These are phyloP conservation scores for Syncephalastrum racemosum DNA, from an alignment of 371 early-diverging fungal genomes.

Conservation along the genomic window DNA sequence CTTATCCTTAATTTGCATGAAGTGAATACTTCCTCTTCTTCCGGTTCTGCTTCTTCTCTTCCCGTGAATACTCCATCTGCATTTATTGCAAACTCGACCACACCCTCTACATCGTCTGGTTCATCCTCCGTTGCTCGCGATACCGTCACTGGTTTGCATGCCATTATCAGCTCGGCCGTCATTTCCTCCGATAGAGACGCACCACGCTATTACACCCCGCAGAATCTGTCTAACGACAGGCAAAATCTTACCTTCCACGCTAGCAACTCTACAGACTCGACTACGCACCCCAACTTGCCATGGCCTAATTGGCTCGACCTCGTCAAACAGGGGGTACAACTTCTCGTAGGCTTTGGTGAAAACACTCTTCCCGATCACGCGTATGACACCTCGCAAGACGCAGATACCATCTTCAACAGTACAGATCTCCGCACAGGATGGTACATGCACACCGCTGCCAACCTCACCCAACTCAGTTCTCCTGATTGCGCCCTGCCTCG, in stretches of 20 bases:
- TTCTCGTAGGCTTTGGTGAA: slow-evolving; percentile 35
- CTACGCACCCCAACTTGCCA: background rate
- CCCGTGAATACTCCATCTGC: too few relatives aligned
- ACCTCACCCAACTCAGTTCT: slow-evolving; percentile 10
- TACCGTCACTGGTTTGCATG: slow-evolving; percentile 4
- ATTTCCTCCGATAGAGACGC: slow-evolving; percentile 1
- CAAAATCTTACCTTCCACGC: slow-evolving; percentile 9
- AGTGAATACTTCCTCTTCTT: slow-evolving; percentile 1
- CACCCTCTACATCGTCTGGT: too few relatives aligned
- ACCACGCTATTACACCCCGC: slow-evolving; percentile 16
- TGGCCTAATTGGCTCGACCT: slow-evolving; percentile 41
- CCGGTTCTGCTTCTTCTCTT: background rate
- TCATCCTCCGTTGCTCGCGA: background rate
- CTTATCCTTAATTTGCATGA: slow-evolving; percentile 35
- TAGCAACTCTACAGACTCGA: slow-evolving; percentile 5
- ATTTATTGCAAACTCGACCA: too few relatives aligned
- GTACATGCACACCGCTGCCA: slow-evolving; percentile 8
- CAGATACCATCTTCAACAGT: slow-evolving; percentile 21
- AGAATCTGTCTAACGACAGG: slow-evolving; percentile 5
- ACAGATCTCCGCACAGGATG: slow-evolving; percentile 9
- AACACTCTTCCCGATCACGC: slow-evolving; percentile 5
- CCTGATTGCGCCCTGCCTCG: slow-evolving; percentile 13
- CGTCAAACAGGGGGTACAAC: slow-evolving; percentile 22
- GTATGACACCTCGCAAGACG: slow-evolving; percentile 22
- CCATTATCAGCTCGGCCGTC: slow-evolving; percentile 10